Conservation (phyloP, 75 land plant species). For the Selaginella tamariscina region DNA sequence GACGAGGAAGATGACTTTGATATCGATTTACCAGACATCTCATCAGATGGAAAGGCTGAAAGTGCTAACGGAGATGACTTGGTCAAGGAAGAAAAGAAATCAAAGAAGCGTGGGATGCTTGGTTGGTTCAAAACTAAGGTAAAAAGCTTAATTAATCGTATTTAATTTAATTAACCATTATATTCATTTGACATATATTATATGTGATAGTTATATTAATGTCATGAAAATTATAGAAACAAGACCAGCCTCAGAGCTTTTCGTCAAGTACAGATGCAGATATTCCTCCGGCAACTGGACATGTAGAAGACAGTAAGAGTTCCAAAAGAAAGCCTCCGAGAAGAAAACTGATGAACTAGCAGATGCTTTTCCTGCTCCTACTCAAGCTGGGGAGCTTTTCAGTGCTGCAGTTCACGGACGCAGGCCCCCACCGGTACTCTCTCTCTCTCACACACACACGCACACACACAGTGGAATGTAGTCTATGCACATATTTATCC, state of each 20-base stretch:
- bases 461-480: too few species aligned
- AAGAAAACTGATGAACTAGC: not conserved
- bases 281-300: not conserved
- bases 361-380: conserved; percentile 44
- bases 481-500: not conserved
- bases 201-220: not conserved
- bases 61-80: conserved; percentile 34
- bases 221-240: too few species aligned
- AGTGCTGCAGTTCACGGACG: conserved; percentile 45
- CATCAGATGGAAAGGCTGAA: conserved; percentile 46
- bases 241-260: not conserved
- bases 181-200: too few species aligned
- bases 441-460: too few species aligned
- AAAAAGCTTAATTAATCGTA: not conserved
- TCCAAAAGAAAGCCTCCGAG: not conserved
- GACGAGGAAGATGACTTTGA: conserved; percentile 44
- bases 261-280: not conserved
- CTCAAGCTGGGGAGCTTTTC: conserved; percentile 86
- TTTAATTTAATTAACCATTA: too few species aligned
- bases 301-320: not conserved
- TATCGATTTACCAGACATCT: conserved; percentile 29
- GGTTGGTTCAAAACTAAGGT: conserved; percentile 61
- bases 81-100: conserved; percentile 42
- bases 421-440: conserved; percentile 62
- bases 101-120: conserved; percentile 59